phyloP scores from a whole-genome alignment of 345 rosid species.

The Gossypium sturtianum region DNA sequence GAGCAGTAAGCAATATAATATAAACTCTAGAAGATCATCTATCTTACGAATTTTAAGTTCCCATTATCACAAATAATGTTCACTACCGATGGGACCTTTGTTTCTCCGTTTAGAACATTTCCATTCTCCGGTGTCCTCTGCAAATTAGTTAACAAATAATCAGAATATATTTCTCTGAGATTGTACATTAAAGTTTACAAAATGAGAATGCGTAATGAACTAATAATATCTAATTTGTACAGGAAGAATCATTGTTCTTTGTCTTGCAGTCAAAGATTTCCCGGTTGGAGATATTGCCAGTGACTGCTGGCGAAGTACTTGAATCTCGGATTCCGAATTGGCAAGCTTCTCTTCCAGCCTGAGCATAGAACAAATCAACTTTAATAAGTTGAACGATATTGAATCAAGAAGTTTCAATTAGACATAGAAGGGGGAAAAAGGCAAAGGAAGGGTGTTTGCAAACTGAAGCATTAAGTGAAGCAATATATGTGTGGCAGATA shows the following conservation, averaged over 20 bases:
- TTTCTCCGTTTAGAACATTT: constrained; percentile 60
- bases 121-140: constrained; percentile 96
- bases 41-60: not conserved
- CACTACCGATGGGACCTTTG: constrained; percentile 52
- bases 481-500: not conserved
- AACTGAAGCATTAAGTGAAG: not conserved
- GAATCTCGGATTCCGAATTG: constrained; percentile 95
- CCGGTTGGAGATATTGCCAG: constrained; percentile 91
- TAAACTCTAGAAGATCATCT: constrained; percentile 12
- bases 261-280: constrained; percentile 60
- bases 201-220: constrained; percentile 3
- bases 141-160: constrained; percentile 24
- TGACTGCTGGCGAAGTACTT: constrained; percentile 98
- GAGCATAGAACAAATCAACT: constrained; percentile 23
- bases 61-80: not conserved
- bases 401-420: not conserved
- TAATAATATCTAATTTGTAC: constrained; percentile 29
- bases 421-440: not conserved
- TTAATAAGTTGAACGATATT: not conserved
- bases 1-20: constrained; percentile 13
- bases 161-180: constrained; percentile 16
- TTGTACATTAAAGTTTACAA: constrained; percentile 8
- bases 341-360: constrained; percentile 95
- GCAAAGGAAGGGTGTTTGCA: not conserved
- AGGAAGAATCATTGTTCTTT: constrained; percentile 66